A percentile compares a stretch with the other conserved stretches of the same genome.
phyloP scores from a whole-genome alignment of 371 early-diverging fungal genomes.

The Basidiobolus meristosporus region DNA sequence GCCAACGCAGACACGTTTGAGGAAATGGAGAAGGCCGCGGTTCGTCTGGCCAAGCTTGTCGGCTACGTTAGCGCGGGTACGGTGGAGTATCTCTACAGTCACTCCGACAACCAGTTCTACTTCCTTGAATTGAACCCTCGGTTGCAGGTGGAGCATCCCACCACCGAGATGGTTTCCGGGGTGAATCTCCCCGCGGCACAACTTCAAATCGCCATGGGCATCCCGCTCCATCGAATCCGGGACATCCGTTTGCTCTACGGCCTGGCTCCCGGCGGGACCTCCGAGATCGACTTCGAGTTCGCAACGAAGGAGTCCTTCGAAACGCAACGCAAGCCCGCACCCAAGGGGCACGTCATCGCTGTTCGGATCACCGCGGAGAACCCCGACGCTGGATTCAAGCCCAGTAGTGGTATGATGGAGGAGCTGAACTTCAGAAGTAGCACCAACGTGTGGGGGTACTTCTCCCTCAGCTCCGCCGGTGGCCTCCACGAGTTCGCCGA shows the following conservation, averaged over 20 bases:
- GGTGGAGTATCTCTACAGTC: slow-evolving; percentile 92
- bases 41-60: slow-evolving; percentile 78
- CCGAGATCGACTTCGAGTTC: slow-evolving; percentile 90
- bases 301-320: slow-evolving; percentile 43
- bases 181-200: slow-evolving; percentile 96
- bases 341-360: slow-evolving; percentile 95
- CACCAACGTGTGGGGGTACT: slow-evolving; percentile 97
- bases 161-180: slow-evolving; percentile 96
- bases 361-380: slow-evolving; percentile 98
- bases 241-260: slow-evolving; percentile 93
- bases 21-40: slow-evolving; percentile 90
- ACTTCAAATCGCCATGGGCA: slow-evolving; percentile 95
- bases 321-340: slow-evolving; percentile 73
- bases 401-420: slow-evolving; percentile 86
- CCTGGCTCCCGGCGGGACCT: slow-evolving; percentile 51
- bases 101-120: slow-evolving; percentile 70
- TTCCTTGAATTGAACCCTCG: slow-evolving; percentile 97
- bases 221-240: slow-evolving; percentile 80
- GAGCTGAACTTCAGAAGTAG: slow-evolving; percentile 89
- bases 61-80: slow-evolving; percentile 95
- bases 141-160: slow-evolving; percentile 98
- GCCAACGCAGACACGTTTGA: slow-evolving; percentile 66
- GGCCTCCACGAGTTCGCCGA: slow-evolving; percentile 97
- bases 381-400: slow-evolving; percentile 97
- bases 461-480: slow-evolving; percentile 85